These are phyloP conservation scores for Mycotypha africana DNA, from an alignment of 371 early-diverging fungal species.

Conservation along the genomic window DNA sequence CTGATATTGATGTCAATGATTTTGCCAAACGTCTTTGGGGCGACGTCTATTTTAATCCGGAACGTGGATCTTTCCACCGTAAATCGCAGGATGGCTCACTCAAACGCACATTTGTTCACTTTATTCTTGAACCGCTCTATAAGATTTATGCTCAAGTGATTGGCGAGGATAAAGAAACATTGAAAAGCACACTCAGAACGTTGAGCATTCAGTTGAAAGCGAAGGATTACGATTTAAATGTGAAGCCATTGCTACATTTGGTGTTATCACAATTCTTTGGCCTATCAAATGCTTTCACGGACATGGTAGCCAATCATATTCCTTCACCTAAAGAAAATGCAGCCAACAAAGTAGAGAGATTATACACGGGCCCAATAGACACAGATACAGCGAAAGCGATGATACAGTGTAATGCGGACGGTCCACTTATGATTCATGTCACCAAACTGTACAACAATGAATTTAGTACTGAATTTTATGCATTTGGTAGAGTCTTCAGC, in stretches of 20 bases:
- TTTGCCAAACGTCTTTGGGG: conserved; percentile 96
- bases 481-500: conserved; percentile 89
- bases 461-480: conserved; percentile 79
- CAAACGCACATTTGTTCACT: conserved; percentile 92
- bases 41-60: conserved; percentile 86
- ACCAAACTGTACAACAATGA: conserved; percentile 87
- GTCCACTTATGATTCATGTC: conserved; percentile 89
- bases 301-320: conserved; percentile 79
- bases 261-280: conserved; percentile 93
- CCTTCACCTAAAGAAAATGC: conserved; percentile 84
- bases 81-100: conserved; percentile 50
- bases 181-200: conserved; percentile 65
- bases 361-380: conserved; percentile 77
- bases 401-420: conserved; percentile 80
- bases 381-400: conserved; percentile 64
- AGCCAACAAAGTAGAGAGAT: conserved; percentile 53
- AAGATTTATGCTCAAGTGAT: conserved; percentile 84
- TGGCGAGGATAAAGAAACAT: conserved; percentile 65
- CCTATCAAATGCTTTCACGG: conserved; percentile 78
- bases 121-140: conserved; percentile 94
- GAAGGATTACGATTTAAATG: conserved; percentile 71
- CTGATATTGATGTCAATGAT: conserved; percentile 68
- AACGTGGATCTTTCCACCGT: conserved; percentile 76
- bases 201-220: conserved; percentile 83
- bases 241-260: conserved; percentile 75